Base-by-base conservation (phyloP, 2,329 filamentous ascomycete species). In the Simplicillium aogashimaense region DNA sequence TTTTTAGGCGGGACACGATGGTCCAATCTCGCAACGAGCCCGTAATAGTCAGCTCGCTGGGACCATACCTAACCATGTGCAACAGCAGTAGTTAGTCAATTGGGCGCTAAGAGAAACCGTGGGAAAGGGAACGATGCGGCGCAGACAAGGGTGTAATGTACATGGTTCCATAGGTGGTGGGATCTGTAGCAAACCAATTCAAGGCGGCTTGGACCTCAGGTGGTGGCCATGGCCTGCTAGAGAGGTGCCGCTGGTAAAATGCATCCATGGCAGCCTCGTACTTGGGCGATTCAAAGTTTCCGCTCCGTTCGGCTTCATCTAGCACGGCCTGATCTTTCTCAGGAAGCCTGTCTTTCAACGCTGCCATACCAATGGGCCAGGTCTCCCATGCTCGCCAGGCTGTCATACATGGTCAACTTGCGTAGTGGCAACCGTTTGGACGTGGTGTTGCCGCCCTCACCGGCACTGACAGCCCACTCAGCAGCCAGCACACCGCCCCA, bases 401-500 rank as follows among this genome's bases (percentile, higher is more conserved):
- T 54, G 35, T 49, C 59, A 0, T 51, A 45, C n/a, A 60, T 37
- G 8, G 61, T 32, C 7, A 61, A 43, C 0, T 48, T 50, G 7
- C 47, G 42, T 12, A 61, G 51, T 4, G n/a, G n/a, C n/a, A n/a
- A n/a, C n/a, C n/a, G n/a, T n/a, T n/a, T n/a, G n/a, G n/a, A n/a
- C n/a, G n/a, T n/a, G n/a, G n/a, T n/a, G n/a, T n/a, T n/a, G n/a
- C n/a, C n/a, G n/a, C n/a, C n/a, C n/a, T n/a, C n/a, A n/a, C n/a
- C 1, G 45, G 25, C 13, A 38, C 20, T 9, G 6, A 25, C 57
- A 0, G 69, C 69, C 53, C 63, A 69, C 25, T 60, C 48, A 0
- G 58, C 58, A 2, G 53, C 68, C 1, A 75, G 53, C 66, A 75
- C 72, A 0, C 66, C 72, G 13, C 72, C 70, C 70, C 71, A 76